Evolutionary conservation across 257 asterid species (phyloP), one percentile per base, ranked within the genome.

Genomic region (Gentiana macrophylla): DNA sequence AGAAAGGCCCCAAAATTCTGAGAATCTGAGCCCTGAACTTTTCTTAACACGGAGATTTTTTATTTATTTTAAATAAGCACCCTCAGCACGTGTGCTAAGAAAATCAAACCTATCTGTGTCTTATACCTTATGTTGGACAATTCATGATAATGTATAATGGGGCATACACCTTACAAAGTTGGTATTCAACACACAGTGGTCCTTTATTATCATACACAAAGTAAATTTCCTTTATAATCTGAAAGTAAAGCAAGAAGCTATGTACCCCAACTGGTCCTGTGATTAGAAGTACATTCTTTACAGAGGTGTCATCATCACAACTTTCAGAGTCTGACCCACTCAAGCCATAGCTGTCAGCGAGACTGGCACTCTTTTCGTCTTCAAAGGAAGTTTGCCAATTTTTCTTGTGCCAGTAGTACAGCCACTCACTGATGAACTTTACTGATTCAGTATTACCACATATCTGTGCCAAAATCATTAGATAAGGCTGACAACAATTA

Each of bases 251-350:
- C 35, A 49, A 56, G 32, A 49, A 46, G 52, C 48, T 37, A 15
- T 35, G 37, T 82, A 90, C 98, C 98, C 98, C 98, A 85, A 87
- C 90, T 70, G 98, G 98, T 59, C 98, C 98, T 60, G 85, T 81
- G 65, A 88, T 81, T 59, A 92, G 72, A 67, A 92, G 95, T 62
- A 85, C 93, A 71, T 87, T 92, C 80, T 79, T 84, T 83, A 92
- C 77, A 65, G 58, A 64, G 38, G 78, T 83, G 69, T 89, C 87
- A 43, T 55, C 80, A 55, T 78, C 77, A 41, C 53, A 59, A 57
- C 72, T 62, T 55, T 80, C 79, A 45, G 80, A 71, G 61, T 77
- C 89, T 59, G 74, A 68, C 62, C 77, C 94, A 62, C 90, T 85
- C 57, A 61, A 82, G 62, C 66, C 68, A 61, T 61, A 69, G 81